Evolutionary conservation across 257 asterid species (phyloP).

Genomic region (Pogostemon cablin): DNA sequence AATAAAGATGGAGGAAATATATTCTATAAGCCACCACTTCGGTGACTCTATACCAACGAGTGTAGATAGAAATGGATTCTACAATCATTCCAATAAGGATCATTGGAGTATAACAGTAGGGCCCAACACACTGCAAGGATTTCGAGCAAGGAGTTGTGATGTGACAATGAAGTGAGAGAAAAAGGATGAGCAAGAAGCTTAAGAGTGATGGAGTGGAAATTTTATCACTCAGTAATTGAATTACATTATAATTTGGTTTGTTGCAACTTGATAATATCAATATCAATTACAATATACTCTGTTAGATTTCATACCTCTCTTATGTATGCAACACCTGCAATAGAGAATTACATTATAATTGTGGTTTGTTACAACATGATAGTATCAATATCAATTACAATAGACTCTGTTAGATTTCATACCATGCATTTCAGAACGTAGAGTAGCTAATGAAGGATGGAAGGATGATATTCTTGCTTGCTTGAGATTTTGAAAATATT

Average conservation of each 20-base stretch:
- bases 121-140: not conserved
- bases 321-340: conserved; percentile 83
- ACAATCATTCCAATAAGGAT: too few relatives aligned
- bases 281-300: not conserved
- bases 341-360: conserved; percentile 14
- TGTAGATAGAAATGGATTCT: too few relatives aligned
- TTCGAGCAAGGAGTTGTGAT: not conserved
- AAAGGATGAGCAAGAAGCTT: not conserved
- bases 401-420: not conserved
- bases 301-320: not conserved
- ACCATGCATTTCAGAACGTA: not conserved
- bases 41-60: too few relatives aligned
- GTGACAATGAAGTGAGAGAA: too few relatives aligned
- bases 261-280: not conserved
- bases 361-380: not conserved
- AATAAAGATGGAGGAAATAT: too few relatives aligned
- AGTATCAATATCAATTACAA: not conserved
- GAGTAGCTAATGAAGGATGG: conserved; percentile 14
- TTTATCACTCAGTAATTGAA: conserved; percentile 17
- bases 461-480: not conserved
- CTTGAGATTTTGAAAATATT: not conserved
- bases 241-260: not conserved
- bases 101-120: too few relatives aligned
- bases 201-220: conserved; percentile 23
- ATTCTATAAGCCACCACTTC: too few relatives aligned